Base-by-base conservation (phyloP, 1,139 yeast species). In the Schwanniomyces etchellsii region DNA sequence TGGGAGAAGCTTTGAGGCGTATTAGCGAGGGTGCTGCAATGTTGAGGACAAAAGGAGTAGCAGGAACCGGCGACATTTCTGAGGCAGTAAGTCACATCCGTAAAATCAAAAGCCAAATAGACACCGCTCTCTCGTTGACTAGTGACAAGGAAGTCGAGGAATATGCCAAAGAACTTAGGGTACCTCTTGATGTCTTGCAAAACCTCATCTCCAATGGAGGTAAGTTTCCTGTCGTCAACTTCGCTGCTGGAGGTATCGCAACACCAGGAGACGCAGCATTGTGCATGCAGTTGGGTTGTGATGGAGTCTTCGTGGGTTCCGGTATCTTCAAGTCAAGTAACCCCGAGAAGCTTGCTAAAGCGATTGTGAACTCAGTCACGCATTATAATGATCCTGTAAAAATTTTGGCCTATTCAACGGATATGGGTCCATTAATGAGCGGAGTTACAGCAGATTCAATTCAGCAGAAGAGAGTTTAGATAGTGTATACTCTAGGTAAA, bases 161-260 rank as follows among this genome's bases (percentile, higher is more conserved):
- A 11, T 66, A 60, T 41, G 89, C 94, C 22, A 56, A 63, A 38
- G 74, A 72, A 39, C 58, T 74, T 38, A 69, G 88, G 40, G 86
- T 82, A 14, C 78, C 85, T 12, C 62, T 64, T 18, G 68, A 65
- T 12, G 55, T 75, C 31, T 60, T 84, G 39, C 56, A 70, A 42
- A 62, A 70, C 36, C 64, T 73, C 33, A 63, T 78, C 31, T 70
- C 67, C 29, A 59, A 64, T 42, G 57, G 61, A 9, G 86, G 86
- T 25, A 77, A 78, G 43, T 69, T 84, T 42, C 91, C 91, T 1
- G 94, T 84, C 28, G 94, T 84, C 34, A 83, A 82, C 63, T 84
- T 84, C 55, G 93, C 94, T 25, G 94, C 94, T 27, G 95, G 95
- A 30, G 95, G 95, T 40, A 81, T 84, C 32, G 94, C 94, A 7